Evolutionary conservation across 306 rosid genomes (phyloP).

Genomic region (Mimosa pudica): DNA sequence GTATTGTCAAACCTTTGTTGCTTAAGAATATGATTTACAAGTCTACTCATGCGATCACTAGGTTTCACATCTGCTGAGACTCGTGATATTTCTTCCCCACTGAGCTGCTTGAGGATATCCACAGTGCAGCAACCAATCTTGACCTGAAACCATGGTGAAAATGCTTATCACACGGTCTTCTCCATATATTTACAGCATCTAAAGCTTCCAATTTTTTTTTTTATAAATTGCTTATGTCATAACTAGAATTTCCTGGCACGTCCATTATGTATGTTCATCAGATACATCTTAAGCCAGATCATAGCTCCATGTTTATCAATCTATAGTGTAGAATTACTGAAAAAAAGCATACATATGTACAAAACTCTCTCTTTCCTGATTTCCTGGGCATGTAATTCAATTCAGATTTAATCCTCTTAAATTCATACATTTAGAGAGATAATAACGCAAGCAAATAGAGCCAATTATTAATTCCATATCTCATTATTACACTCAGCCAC

Average conservation of each 20-base stretch:
- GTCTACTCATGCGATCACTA: conserved; percentile 85
- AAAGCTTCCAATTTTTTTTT: conserved; percentile 11
- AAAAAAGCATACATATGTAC: neutral
- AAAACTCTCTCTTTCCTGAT: neutral
- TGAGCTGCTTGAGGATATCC: conserved; percentile 88
- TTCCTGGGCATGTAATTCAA: neutral
- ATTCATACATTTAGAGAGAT: neutral
- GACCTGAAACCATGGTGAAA: conserved; percentile 59
- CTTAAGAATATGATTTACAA: conserved; percentile 73
- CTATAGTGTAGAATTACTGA: conserved; percentile 9
- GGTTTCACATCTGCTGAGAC: conserved; percentile 57
- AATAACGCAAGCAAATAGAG: neutral
- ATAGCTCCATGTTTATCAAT: neutral
- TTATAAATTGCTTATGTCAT: neutral
- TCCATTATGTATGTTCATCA: conserved; percentile 9
- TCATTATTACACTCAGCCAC: neutral
- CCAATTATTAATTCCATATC: neutral
- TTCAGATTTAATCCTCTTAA: neutral
- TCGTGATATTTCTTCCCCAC: conserved; percentile 93
- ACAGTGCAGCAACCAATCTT: conserved; percentile 84
- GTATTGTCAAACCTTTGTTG: conserved; percentile 58
- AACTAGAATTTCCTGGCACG: conserved; percentile 26
- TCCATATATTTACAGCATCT: conserved; percentile 26
- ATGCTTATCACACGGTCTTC: conserved; percentile 17
- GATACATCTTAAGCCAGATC: neutral